Base-by-base conservation (phyloP, 768 basidiomycete species). In the Lanmaoa pseudosensibilis region DNA sequence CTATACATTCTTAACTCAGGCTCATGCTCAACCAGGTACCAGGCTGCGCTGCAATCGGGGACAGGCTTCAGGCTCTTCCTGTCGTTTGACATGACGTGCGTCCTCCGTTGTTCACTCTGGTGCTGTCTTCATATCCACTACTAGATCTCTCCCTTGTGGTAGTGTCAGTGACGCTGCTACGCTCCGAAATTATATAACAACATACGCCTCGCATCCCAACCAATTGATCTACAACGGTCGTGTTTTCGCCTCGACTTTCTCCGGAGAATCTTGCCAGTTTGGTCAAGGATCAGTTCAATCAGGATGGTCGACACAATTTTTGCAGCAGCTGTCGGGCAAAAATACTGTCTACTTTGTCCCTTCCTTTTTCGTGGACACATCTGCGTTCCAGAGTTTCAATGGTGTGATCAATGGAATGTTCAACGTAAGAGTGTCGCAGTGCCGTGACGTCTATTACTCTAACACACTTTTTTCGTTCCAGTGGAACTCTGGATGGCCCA, bases 401-500 rank as follows among this genome's bases (percentile, higher is more conserved):
- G 73, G 72, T 37, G 74, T 83, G 32, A 79, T 86, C 65, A 72
- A 84, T 60, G 87, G 87, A 19, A 78, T 76, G 52, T 85, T 85
- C 64, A 83, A 81, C 56, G 86, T 87, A 64, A 51, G 79, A 64
- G 16, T 23, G 57, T 50, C 18, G 8, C 48, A 30, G n/a, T 57
- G 9, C 50, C 21, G 23, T 50, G 54, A 16, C 50, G n/a, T 55
- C 56, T 65, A 37, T 38, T 21, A 55, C 54, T 46, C 15, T 41
- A 21, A 56, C 60, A 66, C 12, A 27, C 13, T n/a, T 36, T 47
- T 46, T 37, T 19, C 56, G 30, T n/a, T 43, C 32, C 46, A 87
- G 83, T 94, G 87, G 87, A 90, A 94, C 68, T 80, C 81, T 27
- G 92, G 78, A 37, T 94, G 92, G 92, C 90, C 92, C 3, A 78